These are phyloP conservation scores for Umbelopsis sp. DNA, from an alignment of 192 early-diverging fungal species.

Conservation along the genomic window DNA sequence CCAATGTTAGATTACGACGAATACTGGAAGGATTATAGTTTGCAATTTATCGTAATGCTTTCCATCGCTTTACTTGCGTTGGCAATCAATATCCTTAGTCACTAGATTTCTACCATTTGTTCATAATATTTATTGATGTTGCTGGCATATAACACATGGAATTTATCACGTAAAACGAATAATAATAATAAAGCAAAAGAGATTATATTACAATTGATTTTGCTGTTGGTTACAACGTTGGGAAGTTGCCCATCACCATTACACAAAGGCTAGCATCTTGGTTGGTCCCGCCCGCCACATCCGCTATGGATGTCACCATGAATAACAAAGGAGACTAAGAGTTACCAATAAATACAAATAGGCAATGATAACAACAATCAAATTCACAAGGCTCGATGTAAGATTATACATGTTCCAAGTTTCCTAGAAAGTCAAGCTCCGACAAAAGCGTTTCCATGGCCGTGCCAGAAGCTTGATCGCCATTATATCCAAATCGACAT, in stretches of 20 bases:
- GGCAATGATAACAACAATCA: too few relatives aligned
- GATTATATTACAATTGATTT: background rate
- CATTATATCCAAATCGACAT: background rate
- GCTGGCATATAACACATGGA: background rate
- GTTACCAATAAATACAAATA: too few relatives aligned
- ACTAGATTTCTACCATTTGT: background rate
- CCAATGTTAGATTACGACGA: slow-evolving; percentile 6
- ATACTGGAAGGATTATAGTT: slow-evolving; percentile 4
- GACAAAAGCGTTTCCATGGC: background rate
- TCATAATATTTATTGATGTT: background rate
- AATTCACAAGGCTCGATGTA: too few relatives aligned
- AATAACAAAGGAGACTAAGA: too few relatives aligned
- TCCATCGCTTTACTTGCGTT: background rate
- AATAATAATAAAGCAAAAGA: background rate
- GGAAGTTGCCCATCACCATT: too few relatives aligned
- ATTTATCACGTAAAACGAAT: background rate
- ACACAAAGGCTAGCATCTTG: too few relatives aligned
- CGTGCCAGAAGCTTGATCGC: background rate
- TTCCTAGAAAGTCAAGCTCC: background rate
- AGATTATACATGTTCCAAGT: background rate
- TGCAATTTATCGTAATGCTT: background rate
- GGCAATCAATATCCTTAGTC: background rate
- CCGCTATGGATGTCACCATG: too few relatives aligned
- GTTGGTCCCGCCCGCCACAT: too few relatives aligned
- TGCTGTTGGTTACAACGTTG: too few relatives aligned